phyloP scores from a whole-genome alignment of 495 filamentous ascomycete species.

The Lophiostoma macrostomum region DNA sequence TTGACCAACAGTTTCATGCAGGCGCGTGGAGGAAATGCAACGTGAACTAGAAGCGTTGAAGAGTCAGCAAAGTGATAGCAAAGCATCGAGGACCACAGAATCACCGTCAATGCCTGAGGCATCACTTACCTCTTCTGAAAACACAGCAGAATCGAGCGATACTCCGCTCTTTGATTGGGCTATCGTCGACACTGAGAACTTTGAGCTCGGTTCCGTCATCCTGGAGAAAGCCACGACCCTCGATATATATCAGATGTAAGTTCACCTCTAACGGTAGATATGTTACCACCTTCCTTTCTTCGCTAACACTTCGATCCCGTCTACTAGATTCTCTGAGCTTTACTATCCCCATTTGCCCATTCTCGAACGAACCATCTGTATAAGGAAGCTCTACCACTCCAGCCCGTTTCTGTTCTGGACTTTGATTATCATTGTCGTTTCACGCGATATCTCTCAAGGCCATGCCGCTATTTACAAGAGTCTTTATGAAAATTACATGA shows the following conservation, averaged over 20 bases:
- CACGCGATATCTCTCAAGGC: neutral
- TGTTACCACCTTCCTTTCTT: neutral
- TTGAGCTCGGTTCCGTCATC: conserved; percentile 2
- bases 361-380: conserved; percentile 1
- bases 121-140: neutral
- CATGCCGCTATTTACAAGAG: neutral
- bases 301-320: neutral
- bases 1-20: neutral
- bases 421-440: conserved; percentile 7
- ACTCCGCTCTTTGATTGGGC: neutral
- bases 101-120: conserved; percentile 2
- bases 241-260: conserved; percentile 14
- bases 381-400: neutral
- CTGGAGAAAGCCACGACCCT: neutral
- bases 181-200: neutral
- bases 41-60: conserved; percentile 14
- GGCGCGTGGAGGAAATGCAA: conserved; percentile 20
- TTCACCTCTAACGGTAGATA: too few species aligned
- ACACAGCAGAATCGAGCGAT: neutral
- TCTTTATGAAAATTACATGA: neutral
- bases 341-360: conserved; percentile 22
- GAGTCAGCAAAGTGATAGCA: neutral
- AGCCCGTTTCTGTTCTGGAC: conserved; percentile 19
- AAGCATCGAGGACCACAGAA: neutral
- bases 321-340: conserved; percentile 3